Conservation (phyloP, 108 stramenopile species). For the Cylindrotheca fusiformis region DNA sequence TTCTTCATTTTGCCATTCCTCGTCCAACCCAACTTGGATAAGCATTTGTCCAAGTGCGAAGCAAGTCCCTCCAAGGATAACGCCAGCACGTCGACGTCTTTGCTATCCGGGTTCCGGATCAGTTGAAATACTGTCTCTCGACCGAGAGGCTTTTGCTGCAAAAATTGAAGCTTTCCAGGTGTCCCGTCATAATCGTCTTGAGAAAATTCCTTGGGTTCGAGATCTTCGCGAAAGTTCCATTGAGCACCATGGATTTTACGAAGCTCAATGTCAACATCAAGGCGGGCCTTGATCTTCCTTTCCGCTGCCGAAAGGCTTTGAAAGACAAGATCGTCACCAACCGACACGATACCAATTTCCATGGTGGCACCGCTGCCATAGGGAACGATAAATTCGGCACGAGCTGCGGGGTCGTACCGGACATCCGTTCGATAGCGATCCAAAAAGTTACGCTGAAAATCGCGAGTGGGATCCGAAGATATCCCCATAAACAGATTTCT, state of each 20-base stretch:
- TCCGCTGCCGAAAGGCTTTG: conserved; percentile 5
- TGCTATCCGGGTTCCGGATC: conserved; percentile 9
- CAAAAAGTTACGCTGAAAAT: conserved; percentile 21
- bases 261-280: conserved; percentile 9
- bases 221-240: conserved; percentile 17
- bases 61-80: background rate
- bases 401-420: conserved; percentile 26
- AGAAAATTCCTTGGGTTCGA: conserved; percentile 10
- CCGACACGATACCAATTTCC: conserved; percentile 23
- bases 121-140: conserved; percentile 60
- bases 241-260: conserved; percentile 20
- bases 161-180: conserved; percentile 55
- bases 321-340: conserved; percentile 1
- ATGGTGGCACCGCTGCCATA: conserved; percentile 7
- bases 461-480: conserved; percentile 6
- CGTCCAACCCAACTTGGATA: background rate
- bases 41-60: background rate
- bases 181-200: conserved; percentile 19
- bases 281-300: conserved; percentile 3
- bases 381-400: conserved; percentile 16
- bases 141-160: conserved; percentile 60
- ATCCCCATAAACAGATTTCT: conserved; percentile 12
- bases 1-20: background rate
- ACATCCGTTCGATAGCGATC: conserved; percentile 28
- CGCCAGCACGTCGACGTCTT: background rate